Conservation (phyloP, 495 filamentous ascomycete species). For the Aspergillus panamensis region DNA sequence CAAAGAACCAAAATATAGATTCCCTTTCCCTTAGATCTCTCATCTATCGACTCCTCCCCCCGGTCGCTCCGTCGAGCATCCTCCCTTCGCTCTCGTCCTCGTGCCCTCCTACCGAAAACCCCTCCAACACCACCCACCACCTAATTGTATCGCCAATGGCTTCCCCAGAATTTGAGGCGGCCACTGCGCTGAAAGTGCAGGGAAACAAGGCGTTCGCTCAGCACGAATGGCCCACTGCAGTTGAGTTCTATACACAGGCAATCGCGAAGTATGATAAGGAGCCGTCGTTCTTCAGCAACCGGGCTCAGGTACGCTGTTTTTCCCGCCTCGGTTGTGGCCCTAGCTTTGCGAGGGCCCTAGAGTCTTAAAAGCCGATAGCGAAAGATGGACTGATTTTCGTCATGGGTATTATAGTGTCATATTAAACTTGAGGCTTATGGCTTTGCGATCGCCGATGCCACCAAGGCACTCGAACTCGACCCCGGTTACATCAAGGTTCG, state of each 20-base stretch:
- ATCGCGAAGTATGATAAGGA: slow-evolving; percentile 83
- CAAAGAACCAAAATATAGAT: not conserved
- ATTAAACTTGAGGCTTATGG: slow-evolving; percentile 95
- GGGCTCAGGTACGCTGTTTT: slow-evolving; percentile 70
- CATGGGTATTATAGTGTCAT: slow-evolving; percentile 59
- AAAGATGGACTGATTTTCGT: no score
- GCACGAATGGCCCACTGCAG: slow-evolving; percentile 82
- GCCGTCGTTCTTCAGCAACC: slow-evolving; percentile 87
- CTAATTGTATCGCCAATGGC: slow-evolving; percentile 34
- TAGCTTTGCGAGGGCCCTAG: not conserved
- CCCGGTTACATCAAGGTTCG: slow-evolving; percentile 78
- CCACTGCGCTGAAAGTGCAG: slow-evolving; percentile 80
- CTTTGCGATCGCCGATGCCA: slow-evolving; percentile 86
- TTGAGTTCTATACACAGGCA: slow-evolving; percentile 84
- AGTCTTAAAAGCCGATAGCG: no score
- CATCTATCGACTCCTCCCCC: not conserved
- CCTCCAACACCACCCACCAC: slow-evolving; percentile 14
- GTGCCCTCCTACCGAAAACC: slow-evolving; percentile 31
- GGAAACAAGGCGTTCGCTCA: slow-evolving; percentile 89
- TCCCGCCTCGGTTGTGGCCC: not conserved
- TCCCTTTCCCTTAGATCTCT: not conserved
- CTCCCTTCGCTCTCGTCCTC: slow-evolving; percentile 27
- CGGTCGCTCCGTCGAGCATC: slow-evolving; percentile 6
- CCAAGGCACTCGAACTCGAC: slow-evolving; percentile 90
- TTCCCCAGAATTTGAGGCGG: slow-evolving; percentile 58